Evolutionary conservation across 495 filamentous ascomycete species (phyloP), one percentile per base, ranked within the genome.

Genomic region (Podospora didyma): DNA sequence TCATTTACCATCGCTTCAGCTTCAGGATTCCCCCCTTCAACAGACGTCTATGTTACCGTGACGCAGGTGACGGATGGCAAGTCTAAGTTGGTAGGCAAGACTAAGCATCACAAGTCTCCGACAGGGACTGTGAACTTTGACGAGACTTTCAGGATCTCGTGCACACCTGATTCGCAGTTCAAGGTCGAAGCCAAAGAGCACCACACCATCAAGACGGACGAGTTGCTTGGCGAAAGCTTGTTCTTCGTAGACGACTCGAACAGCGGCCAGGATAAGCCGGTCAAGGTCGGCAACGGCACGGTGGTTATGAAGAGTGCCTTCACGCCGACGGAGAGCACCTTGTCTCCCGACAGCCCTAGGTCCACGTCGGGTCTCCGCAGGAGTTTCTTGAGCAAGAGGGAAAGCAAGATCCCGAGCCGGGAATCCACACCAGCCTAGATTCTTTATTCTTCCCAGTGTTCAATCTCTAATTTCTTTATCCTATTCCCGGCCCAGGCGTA

Each of bases 241-340:
- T 96, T 96, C 76, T 92, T 95, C 65, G 86, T 98, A 14, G 89
- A 89, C 53, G 92, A 98, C 64, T 86, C 87, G 54, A 85, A 86
- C 16, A 73, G 76, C 2, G 85, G 85, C 19, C 78, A 82, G 39
- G 90, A 96, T 61, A 96, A 92, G 78, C 62, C 78, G 14, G 73
- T 98, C 28, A 75, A 69, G 17, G 82, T 88, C 51, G 92, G 92
- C 12, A 74, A 69, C 20, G 89, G 90, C 10, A 79, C 68, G 2
- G 86, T 94, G 16, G 74, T 79, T 1, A 70, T 95, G 49, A 85
- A 81, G 68, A 90, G 84, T 51, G 80, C 75, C 55, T 95, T 92
- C 56, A 59, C 35, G 48, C 49, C 66, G 42, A 50, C 62, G 9
- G 56, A 59, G 51, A 54, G 52, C 41, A 77, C 28, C 34, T 57